These are phyloP conservation scores for Blastocystis sp. DNA, from an alignment of 352 stramenopile species.

Conservation along the genomic window DNA sequence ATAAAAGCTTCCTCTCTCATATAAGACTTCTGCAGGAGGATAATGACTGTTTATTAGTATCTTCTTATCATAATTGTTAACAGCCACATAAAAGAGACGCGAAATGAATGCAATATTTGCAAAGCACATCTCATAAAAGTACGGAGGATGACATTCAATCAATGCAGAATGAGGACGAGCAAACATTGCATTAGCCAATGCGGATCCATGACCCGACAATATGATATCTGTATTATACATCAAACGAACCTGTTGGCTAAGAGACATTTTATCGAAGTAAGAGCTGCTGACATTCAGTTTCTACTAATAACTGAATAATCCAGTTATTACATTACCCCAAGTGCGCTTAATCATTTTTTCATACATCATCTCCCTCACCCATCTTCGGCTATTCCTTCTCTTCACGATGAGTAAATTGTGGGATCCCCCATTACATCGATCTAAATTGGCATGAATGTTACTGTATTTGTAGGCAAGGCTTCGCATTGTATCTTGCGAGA, in stretches of 20 bases:
- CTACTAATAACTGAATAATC: background rate
- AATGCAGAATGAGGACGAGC: background rate
- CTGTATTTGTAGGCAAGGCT: background rate
- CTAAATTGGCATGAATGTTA: background rate
- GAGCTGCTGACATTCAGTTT: background rate
- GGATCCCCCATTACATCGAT: background rate
- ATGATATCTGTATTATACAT: background rate
- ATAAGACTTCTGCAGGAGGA: background rate
- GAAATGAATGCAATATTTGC: slow-evolving; percentile 1
- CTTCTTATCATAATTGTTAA: background rate
- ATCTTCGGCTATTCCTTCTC: background rate
- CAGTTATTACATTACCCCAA: background rate
- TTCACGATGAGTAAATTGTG: background rate
- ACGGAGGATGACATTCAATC: background rate
- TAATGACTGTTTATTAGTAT: background rate
- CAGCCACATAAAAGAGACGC: background rate
- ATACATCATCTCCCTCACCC: background rate
- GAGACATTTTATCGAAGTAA: background rate
- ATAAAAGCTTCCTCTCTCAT: background rate
- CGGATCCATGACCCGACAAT: background rate
- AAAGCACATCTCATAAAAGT: slow-evolving; percentile 31
- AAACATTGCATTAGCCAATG: background rate
- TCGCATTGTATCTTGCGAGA: background rate
- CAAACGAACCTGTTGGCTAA: background rate
- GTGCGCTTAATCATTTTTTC: background rate